Conservation (phyloP, 495 filamentous ascomycete genomes). For the Penicillium silybi region DNA sequence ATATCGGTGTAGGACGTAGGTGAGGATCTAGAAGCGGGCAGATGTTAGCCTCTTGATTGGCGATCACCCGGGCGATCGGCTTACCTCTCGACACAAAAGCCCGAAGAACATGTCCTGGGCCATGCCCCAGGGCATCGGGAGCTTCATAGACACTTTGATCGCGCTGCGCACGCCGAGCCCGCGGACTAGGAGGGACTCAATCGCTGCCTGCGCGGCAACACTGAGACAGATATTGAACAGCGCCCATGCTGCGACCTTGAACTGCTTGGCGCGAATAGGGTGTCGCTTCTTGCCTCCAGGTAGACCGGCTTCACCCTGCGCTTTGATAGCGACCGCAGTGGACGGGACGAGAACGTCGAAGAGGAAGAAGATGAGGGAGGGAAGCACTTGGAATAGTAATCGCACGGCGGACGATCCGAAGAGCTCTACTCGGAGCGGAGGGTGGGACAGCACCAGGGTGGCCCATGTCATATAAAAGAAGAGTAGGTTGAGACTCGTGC, state of each 20-base stretch:
- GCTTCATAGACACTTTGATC: slow-evolving; percentile 52
- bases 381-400: slow-evolving; percentile 67
- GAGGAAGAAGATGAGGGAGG: slow-evolving; percentile 66
- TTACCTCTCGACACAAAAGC: slow-evolving; percentile 54
- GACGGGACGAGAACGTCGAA: slow-evolving; percentile 70
- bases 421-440: slow-evolving; percentile 72
- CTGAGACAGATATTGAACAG: slow-evolving; percentile 64
- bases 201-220: slow-evolving; percentile 49
- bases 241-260: slow-evolving; percentile 49
- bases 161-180: slow-evolving; percentile 50
- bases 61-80: slow-evolving; percentile 1
- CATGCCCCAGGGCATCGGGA: slow-evolving; percentile 62
- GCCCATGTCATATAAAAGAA: slow-evolving; percentile 93
- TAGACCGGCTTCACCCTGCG: slow-evolving; percentile 59
- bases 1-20: slow-evolving; percentile 71
- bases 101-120: slow-evolving; percentile 48
- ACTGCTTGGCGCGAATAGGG: slow-evolving; percentile 26
- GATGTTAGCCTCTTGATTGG: background rate
- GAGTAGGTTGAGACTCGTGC: slow-evolving; percentile 75
- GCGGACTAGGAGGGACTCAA: slow-evolving; percentile 54
- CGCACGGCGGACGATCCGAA: slow-evolving; percentile 64
- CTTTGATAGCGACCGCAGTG: slow-evolving; percentile 63
- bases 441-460: slow-evolving; percentile 73
- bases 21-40: slow-evolving; percentile 34
- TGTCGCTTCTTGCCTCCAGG: slow-evolving; percentile 54